Base-by-base conservation (phyloP, 352 stramenopile genomes). In the Globisporangium canariense region DNA sequence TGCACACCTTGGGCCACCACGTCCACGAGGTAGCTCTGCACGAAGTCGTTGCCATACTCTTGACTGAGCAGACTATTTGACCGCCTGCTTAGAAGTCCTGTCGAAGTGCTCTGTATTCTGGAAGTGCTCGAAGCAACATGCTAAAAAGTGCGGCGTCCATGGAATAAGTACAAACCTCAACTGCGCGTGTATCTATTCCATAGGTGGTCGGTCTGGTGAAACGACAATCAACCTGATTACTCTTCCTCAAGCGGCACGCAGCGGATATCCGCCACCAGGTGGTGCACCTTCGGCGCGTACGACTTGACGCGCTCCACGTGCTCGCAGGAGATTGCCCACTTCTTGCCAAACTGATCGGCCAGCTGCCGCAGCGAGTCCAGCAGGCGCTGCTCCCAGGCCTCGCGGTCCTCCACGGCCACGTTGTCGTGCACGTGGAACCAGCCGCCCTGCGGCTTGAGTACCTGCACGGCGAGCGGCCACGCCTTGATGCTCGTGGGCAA, bases 371-470 rank as follows among this genome's bases (percentile, higher is more conserved):
- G 83, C 38, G 80, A 78, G 34, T 60, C 34, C 16, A 91, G 53
- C 2, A 96, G 65, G 18, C 81, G 81, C 43, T 89, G 61, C 34
- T 90, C 76, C 92, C 92, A 98, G 10, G 65, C 62, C 43, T 94
- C 70, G 30, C 78, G 75, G 66, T 99, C 89, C 49, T 89, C 71
- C 13, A 90, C 78, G 6, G 85, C 78, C 32, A 98, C 94, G 65
- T 99, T 99, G 53, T 94, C 96, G 70, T 99, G 97, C 43, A 99
- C 81, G 69, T 99, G 97, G 43, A 99, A 74, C 94, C 91, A 98
- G 7, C 94, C 96, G 45, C 96, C 96, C 3, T 64, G 65, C 2
- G 71, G 67, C 56, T 97, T 96, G 25, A 99, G 70, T 47, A 97
- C 94, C 64, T 93, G 73, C n/a, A 98, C 83, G 8, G 93, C 96